Evolutionary conservation across 2,329 filamentous ascomycete genomes (phyloP), one percentile per base, ranked within the genome.

Genomic region (Pestalotiopsis sp.): DNA sequence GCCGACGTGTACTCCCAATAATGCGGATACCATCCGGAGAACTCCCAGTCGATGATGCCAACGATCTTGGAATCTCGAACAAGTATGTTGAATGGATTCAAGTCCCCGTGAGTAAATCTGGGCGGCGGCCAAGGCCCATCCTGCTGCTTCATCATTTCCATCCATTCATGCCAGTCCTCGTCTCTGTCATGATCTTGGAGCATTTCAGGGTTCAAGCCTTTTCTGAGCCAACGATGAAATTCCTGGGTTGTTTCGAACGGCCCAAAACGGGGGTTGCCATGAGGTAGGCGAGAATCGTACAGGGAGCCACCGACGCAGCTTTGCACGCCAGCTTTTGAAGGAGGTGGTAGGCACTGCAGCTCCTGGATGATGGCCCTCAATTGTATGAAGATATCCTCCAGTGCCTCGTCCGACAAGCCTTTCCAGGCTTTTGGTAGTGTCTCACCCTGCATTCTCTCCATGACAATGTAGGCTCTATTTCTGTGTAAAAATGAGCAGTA

Each of bases 61-160:
- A 81, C 78, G 38, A 88, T 73, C 4, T 79, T 73, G 66, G 82
- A 79, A 4, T 77, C 80, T 6, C 74, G 74, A 58, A 80, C 73
- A 11, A 86, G 69, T 59, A 86, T 82, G 69, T 86, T 86, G 25
- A 73, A 72, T 25, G 77, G 78, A 69, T 79, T 81, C 7, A 87
- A 72, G 69, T 86, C 83, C 9, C 78, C 80, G 74, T 87, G 84
- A 14, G 83, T 84, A 72, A 87, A 64, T 20, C 3, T 49, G 17
- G 61, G 61, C 20, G 36, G 38, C 9, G 61, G 38, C 61, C 61
- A 81, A 11, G 74, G 73, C 2, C 75, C 70, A 67, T 83, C 78
- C 62, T 84, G 82, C 67, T 72, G 73, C 3, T 59, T 70, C 1
- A 77, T 74, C 75, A 83, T 81, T 4, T 78, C 72, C 66, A 78